Percentiles rank a stretch among this genome's conserved stretches.
These are phyloP conservation scores for Fusarium torreyae DNA, from an alignment of 2,329 filamentous ascomycete species.

Conservation along the genomic window DNA sequence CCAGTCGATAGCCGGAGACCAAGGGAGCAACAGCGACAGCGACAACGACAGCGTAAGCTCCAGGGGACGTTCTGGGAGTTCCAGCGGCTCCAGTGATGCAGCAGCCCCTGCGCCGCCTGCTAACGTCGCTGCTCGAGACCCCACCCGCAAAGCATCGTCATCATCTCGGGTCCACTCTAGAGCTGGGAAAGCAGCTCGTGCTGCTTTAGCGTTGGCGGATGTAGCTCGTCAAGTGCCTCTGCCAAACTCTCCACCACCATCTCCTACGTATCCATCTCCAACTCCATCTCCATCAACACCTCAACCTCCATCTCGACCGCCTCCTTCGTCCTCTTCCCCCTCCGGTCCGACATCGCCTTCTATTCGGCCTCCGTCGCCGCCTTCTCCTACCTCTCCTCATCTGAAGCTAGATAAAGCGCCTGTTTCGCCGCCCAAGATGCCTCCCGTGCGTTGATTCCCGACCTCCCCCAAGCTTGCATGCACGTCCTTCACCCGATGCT, in stretches of 20 bases:
- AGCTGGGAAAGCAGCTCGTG: conserved; percentile 35
- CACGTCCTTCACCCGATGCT: conserved; percentile 19
- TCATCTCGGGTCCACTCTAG: conserved; percentile 53
- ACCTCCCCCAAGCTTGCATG: conserved; percentile 33
- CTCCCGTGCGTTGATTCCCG: conserved; percentile 65
- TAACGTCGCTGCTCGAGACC: conserved; percentile 35
- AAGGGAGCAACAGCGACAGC: conserved; percentile 29
- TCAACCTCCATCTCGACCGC: conserved; percentile 50
- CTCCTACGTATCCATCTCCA: conserved; percentile 52
- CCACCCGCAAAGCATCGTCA: conserved; percentile 51
- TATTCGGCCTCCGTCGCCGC: conserved; percentile 52
- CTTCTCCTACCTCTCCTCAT: conserved; percentile 47
- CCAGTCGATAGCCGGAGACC: conserved; percentile 7
- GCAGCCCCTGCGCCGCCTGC: conserved; percentile 42
- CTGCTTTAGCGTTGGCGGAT: conserved; percentile 49
- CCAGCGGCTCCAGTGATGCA: conserved; percentile 34
- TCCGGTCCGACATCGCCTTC: conserved; percentile 52
- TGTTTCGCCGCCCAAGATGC: conserved; percentile 63
- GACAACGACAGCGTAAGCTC: conserved; percentile 23
- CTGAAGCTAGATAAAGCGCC: conserved; percentile 47
- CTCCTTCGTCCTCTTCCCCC: conserved; percentile 52
- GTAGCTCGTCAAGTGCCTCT: conserved; percentile 59
- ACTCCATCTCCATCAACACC: conserved; percentile 44
- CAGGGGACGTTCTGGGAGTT: conserved; percentile 5
- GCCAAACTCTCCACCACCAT: conserved; percentile 60